phyloP scores from a whole-genome alignment of 2,329 filamentous ascomycete species.

The Fusarium nodosum region DNA sequence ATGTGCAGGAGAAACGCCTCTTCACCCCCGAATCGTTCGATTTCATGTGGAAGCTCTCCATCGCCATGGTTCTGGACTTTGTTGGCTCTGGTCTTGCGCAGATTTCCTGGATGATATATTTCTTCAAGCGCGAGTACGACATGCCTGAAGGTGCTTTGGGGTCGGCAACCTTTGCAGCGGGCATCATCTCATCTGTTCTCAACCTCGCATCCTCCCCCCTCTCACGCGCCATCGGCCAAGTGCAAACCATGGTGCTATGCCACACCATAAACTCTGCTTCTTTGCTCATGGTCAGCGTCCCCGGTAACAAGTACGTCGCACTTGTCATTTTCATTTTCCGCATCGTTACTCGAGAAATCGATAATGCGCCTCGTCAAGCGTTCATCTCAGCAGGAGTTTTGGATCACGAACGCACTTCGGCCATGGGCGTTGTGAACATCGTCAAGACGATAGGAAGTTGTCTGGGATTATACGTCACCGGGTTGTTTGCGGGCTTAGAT shows the following conservation, averaged over 20 bases:
- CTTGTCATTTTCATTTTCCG: constrained; percentile 43
- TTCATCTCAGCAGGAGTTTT: constrained; percentile 43
- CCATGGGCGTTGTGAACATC: constrained; percentile 46
- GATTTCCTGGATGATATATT: constrained; percentile 48
- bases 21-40: constrained; percentile 36
- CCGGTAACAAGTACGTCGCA: constrained; percentile 40
- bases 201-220: constrained; percentile 42
- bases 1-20: constrained; percentile 9
- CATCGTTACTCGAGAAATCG: constrained; percentile 42
- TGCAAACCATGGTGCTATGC: constrained; percentile 45
- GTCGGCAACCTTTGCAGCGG: constrained; percentile 41
- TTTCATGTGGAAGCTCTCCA: constrained; percentile 44
- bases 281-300: constrained; percentile 35
- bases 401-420: constrained; percentile 41
- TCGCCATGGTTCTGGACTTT: constrained; percentile 42
- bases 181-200: constrained; percentile 43
- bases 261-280: constrained; percentile 45
- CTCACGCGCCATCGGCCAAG: constrained; percentile 37
- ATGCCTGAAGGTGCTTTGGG: constrained; percentile 41
- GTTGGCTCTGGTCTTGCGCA: constrained; percentile 42
- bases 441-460: constrained; percentile 45
- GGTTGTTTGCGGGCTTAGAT: constrained; percentile 38
- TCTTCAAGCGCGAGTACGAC: constrained; percentile 45
- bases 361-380: constrained; percentile 41
- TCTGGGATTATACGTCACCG: constrained; percentile 39